Evolutionary conservation across 2,329 filamentous ascomycete genomes (phyloP).

Genomic region (Phaeosphaeriaceae sp.): DNA sequence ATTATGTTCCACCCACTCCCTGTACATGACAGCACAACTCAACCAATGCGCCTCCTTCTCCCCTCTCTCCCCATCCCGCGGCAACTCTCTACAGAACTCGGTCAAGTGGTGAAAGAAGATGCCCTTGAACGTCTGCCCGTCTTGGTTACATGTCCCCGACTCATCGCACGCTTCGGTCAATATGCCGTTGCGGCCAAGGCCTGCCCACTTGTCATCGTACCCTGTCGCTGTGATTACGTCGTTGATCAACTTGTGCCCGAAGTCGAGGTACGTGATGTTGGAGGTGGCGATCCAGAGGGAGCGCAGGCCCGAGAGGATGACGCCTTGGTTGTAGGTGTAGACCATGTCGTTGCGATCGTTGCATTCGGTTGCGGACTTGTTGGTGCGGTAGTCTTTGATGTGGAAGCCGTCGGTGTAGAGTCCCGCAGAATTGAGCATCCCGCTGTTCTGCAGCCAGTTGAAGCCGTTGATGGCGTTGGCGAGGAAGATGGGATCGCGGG

Average conservation of each 20-base stretch:
- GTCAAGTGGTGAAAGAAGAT: constrained; percentile 92
- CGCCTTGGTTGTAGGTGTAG: constrained; percentile 95
- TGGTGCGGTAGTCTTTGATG: constrained; percentile 68
- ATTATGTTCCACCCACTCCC: constrained; percentile 80
- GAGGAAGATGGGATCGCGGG: constrained; percentile 70
- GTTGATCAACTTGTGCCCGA: constrained; percentile 80
- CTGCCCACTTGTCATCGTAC: constrained; percentile 68
- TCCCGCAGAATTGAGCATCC: constrained; percentile 80
- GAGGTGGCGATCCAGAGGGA: constrained; percentile 83
- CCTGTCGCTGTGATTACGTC: constrained; percentile 81
- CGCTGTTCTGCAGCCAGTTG: constrained; percentile 77
- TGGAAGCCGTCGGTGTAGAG: constrained; percentile 91
- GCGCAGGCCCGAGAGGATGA: constrained; percentile 81
- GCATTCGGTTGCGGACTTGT: constrained; percentile 73
- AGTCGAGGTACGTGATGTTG: constrained; percentile 72
- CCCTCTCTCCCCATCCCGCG: constrained; percentile 53
- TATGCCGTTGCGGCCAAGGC: constrained; percentile 79
- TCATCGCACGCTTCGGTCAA: constrained; percentile 87
- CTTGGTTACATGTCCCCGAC: constrained; percentile 76
- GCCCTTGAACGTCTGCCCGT: constrained; percentile 90
- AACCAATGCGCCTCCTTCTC: not conserved
- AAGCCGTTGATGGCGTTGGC: constrained; percentile 80
- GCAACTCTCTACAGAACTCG: constrained; percentile 72
- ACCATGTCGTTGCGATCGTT: constrained; percentile 87
- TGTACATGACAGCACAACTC: constrained; percentile 52